Evolutionary conservation across 768 basidiomycete species (phyloP), one percentile per base, ranked within the genome.

Genomic region (Lanmaoa pseudosensibilis): DNA sequence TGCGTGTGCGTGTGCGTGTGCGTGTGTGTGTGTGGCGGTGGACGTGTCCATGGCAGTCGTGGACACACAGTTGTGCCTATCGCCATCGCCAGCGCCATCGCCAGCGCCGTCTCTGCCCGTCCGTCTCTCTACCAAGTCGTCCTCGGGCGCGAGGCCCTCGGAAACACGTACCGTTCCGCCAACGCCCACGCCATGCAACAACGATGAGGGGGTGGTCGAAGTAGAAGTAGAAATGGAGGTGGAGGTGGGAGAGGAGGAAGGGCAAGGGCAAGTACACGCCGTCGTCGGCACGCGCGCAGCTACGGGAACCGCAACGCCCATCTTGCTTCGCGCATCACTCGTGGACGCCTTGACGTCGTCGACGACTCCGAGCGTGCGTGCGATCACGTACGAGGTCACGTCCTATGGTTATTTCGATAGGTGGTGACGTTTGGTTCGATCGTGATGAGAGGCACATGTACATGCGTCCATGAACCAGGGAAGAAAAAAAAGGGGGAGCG

Each of bases 311-410:
- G 37, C 46, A 30, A 48, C 45, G 12, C 19, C 6, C 0, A 49
- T 18, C 36, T 50, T 27, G 37, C 19, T n/a, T n/a, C 13, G 52
- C 7, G 21, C 69, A 61, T 87, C 88, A 69, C 80, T 83, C 25
- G 88, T 90, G 13, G 87, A 86, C 0, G 88, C 87, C 67, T 85
- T 86, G 50, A 85, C 83, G 57, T 82, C 81, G 70, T 90, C 89
- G 59, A 89, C 80, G 51, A 90, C 80, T 34, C 90, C 90, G 49
- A 93, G 79, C 7, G 89, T 92, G 55, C 90, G 85, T 13, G 88
- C 91, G 66, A 93, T 88, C 55, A 85, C 83, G 64, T 92, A 93
- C 19, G 91, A 89, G 3, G 83, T 77, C 52, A 92, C 83, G 69
- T 93, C 90, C 90, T 92, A 37, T 19, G 27, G 49, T 50, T 13